Evolutionary conservation across 2,329 filamentous ascomycete genomes (phyloP).

Genomic region (Didymella segeticola): DNA sequence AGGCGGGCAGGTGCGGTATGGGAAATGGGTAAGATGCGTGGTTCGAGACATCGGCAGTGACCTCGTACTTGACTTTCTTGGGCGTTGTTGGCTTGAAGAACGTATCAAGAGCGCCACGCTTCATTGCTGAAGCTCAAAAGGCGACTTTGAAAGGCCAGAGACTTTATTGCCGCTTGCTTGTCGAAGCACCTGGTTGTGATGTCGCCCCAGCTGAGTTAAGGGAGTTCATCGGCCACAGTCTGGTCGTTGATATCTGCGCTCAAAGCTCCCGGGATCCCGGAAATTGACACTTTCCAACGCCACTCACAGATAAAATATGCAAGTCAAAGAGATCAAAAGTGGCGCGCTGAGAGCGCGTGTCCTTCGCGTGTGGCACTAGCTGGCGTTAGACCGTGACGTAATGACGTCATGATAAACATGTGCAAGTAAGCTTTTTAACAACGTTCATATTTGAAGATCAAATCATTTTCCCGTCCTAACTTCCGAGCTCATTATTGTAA

Average conservation of each 20-base stretch:
- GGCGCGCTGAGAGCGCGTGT: not conserved
- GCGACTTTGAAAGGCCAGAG: not conserved
- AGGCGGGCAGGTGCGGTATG: slow-evolving; percentile 56
- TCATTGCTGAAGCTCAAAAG: slow-evolving; percentile 23
- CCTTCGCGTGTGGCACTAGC: not conserved
- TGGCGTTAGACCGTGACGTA: not conserved
- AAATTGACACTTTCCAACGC: not conserved
- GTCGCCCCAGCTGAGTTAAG: not conserved
- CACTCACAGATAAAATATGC: not conserved
- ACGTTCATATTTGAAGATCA: too few relatives aligned
- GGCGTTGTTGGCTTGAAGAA: slow-evolving; percentile 66
- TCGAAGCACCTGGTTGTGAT: not conserved
- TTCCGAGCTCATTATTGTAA: too few relatives aligned
- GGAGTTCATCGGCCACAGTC: too few relatives aligned
- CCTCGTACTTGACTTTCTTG: slow-evolving; percentile 50
- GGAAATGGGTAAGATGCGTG: slow-evolving; percentile 63
- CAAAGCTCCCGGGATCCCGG: not conserved
- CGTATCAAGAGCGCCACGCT: slow-evolving; percentile 70
- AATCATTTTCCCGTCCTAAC: too few relatives aligned
- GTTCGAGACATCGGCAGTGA: slow-evolving; percentile 38
- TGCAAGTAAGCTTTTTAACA: too few relatives aligned
- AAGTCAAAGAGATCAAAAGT: not conserved
- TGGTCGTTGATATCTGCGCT: not conserved
- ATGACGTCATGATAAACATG: not conserved
- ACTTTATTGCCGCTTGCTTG: not conserved